phyloP scores from a whole-genome alignment of 495 filamentous ascomycete genomes.

The Pseudoneurospora amorphoporcata region DNA sequence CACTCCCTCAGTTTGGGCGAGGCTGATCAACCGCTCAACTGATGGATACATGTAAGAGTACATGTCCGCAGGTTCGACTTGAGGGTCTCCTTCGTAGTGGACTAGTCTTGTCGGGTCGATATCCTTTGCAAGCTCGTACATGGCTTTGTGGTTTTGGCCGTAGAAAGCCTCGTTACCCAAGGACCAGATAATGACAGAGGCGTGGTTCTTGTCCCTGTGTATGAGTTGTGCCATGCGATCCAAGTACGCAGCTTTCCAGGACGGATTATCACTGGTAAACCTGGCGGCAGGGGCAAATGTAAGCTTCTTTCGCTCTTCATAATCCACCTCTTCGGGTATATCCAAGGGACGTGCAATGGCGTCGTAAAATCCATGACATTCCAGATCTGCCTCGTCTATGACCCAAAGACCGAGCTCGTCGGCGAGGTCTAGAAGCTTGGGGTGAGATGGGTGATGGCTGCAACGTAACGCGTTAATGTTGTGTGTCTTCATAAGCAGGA shows the following conservation, averaged over 20 bases:
- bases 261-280: conserved; percentile 51
- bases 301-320: conserved; percentile 44
- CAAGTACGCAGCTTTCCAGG: conserved; percentile 54
- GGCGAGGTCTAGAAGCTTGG: conserved; percentile 47
- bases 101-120: conserved; percentile 47
- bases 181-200: conserved; percentile 60
- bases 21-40: conserved; percentile 38
- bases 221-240: conserved; percentile 56
- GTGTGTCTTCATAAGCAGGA: conserved; percentile 56
- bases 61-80: conserved; percentile 52
- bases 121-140: conserved; percentile 50
- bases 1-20: conserved; percentile 28
- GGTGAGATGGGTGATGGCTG: conserved; percentile 52
- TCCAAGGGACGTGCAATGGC: conserved; percentile 36
- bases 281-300: conserved; percentile 41
- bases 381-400: conserved; percentile 62
- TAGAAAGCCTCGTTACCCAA: conserved; percentile 63
- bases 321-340: conserved; percentile 36
- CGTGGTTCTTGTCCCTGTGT: conserved; percentile 54
- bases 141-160: conserved; percentile 51
- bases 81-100: conserved; percentile 56
- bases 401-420: conserved; percentile 61
- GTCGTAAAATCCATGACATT: conserved; percentile 57
- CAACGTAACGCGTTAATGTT: conserved; percentile 57
- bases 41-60: conserved; percentile 57